A percentile compares a stretch with the other conserved stretches of the same genome.
Conservation (phyloP, 1,284 basidiomycete genomes). For the Anthracocystis setariae region DNA sequence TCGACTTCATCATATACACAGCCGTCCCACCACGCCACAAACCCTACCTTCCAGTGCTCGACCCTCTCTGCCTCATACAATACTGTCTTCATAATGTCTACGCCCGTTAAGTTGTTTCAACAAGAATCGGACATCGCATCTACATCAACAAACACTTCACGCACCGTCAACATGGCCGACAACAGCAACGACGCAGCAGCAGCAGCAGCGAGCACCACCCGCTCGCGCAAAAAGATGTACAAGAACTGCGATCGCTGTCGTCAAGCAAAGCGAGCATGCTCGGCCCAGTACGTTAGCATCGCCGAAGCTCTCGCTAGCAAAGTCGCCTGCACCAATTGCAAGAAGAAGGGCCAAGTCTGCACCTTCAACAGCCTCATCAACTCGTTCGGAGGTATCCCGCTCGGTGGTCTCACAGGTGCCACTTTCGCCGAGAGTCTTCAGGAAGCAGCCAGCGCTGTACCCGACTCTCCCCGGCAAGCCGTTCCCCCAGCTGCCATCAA, state of each 20-base stretch:
- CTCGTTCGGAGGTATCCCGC: conserved; percentile 40
- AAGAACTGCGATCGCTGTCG: conserved; percentile 45
- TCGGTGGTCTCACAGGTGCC: conserved; percentile 31
- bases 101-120: background rate
- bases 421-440: conserved; percentile 35
- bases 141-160: background rate
- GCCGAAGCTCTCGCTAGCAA: conserved; percentile 35
- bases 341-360: conserved; percentile 42
- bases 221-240: conserved; percentile 48
- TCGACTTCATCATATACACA: too few species aligned
- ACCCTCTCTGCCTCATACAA: background rate
- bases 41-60: background rate
- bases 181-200: background rate
- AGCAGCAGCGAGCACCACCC: conserved; percentile 3
- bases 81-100: background rate
- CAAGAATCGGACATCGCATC: background rate
- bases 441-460: conserved; percentile 10
- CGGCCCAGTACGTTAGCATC: conserved; percentile 34
- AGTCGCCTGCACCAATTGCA: conserved; percentile 41
- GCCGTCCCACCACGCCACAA: too few species aligned
- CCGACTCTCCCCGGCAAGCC: background rate
- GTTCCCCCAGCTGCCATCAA: background rate
- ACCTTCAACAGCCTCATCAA: conserved; percentile 48
- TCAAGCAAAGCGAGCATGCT: conserved; percentile 39
- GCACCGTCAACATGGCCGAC: background rate